Base-by-base conservation (phyloP, 2,329 filamentous ascomycete species). In the Chrysosphaeria jannelii region DNA sequence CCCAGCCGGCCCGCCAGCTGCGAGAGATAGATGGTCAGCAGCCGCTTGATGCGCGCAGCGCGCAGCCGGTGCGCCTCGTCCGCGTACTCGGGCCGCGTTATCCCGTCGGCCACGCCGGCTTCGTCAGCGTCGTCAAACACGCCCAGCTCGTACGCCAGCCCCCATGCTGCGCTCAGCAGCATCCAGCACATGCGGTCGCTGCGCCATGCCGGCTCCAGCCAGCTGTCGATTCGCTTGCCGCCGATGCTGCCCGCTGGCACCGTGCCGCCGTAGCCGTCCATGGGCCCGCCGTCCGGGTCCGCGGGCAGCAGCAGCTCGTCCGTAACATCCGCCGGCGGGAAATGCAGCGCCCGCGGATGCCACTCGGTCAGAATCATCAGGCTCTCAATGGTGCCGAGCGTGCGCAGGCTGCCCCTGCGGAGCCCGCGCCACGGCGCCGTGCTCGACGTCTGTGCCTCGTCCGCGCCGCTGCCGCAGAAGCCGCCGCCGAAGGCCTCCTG, bases 121-220 rank as follows among this genome's bases (percentile, higher is more conserved):
- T 79, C 71, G 27, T 72, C 75, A 31, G 79, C 75, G 28, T 79
- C 65, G 33, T 93, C 85, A 35, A 93, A 97, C 3, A 97, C 76
- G 8, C 85, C 85, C 15, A 97, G 61, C 42, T 97, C 85, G 33
- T 89, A 89, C 0, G 74, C 76, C 18, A 93, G 51, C 1, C 78
- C 72, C 50, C 81, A 72, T 9, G 76, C 78, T 18, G 78, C 88
- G 37, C 76, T 88, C 14, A 93, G 55, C 9, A 93, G 51, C 76
- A 91, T 91, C 81, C 81, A 91, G 39, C 75, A 89, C 74, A 91
- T 89, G 25, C 78, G 70, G 37, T 91, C 81, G 31, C 70, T 76
- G 34, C 81, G 59, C 76, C 81, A 91, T 6, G 76, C 81, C 3
- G 85, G 85, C 41, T 97, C 85, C 4, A 93, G 60, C 76, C 85